Evolutionary conservation across 768 basidiomycete species (phyloP), one percentile per base, ranked within the genome.

Genomic region (Rhizopogon salebrosus): DNA sequence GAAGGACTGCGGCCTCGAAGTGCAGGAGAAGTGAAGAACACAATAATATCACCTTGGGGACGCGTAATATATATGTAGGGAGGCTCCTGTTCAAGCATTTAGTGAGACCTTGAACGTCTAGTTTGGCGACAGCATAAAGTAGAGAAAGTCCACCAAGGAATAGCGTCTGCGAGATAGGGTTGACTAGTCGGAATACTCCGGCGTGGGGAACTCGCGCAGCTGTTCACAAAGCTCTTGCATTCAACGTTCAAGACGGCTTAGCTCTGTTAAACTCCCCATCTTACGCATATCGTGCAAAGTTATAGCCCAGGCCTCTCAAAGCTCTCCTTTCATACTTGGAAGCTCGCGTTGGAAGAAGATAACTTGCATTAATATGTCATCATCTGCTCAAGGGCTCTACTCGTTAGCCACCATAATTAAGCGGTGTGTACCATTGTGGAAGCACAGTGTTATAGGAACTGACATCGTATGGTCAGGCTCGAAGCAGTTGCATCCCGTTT

Each of bases 401-500:
- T 87, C 88, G 22, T 73, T 92, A 23, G 83, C 87, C 24, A 92
- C 89, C 9, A 84, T 92, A 55, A 87, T 89, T 67, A 92, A 90
- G 70, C 82, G 89, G 88, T 88, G 63, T 52, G 75, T 63, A 40
- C 27, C 42, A 43, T 38, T 43, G 31, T 57, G 37, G 13, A 20
- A 51, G 14, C 43, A n/a, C 7, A 34, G 14, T 16, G 58, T 35
- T 53, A 52, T 31, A 48, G 20, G 20, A 54, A 38, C 41, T 43
- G 14, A 41, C 27, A 42, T 36, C 51, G 31, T 39, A 5, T 6
- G 20, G 29, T 27, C 63, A 94, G 94, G 58, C 80, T 93, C 48
- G 89, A 95, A 76, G 97, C 97, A 23, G 91, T 93, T 8, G 94
- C 92, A 6, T 91, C 89, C 40, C 83, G 97, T 31, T 82, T 99